Evolutionary conservation across 768 basidiomycete species (phyloP).

Genomic region (Boletales sp.): DNA sequence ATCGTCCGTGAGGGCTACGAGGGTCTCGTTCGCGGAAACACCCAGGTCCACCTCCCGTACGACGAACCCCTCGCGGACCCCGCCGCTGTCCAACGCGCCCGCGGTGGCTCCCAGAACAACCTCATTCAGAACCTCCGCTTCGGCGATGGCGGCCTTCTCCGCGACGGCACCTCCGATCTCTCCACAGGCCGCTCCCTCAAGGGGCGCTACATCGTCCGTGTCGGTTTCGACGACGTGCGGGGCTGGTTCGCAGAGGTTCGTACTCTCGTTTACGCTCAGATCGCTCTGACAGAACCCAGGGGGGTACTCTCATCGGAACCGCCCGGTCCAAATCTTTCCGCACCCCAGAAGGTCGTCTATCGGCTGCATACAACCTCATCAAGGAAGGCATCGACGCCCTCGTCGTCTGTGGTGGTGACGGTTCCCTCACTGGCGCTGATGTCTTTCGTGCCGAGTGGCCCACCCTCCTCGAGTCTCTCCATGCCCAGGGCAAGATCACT

Average conservation of each 20-base stretch:
- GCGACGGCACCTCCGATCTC: constrained; percentile 79
- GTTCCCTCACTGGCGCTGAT: constrained; percentile 94
- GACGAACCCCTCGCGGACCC: constrained; percentile 30
- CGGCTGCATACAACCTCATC: constrained; percentile 87
- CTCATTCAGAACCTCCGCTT: constrained; percentile 77
- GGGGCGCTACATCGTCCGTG: constrained; percentile 89
- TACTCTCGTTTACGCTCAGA: background rate
- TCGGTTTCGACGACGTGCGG: constrained; percentile 97
- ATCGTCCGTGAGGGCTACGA: constrained; percentile 98
- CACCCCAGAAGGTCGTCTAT: constrained; percentile 81
- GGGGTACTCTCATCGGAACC: constrained; percentile 95
- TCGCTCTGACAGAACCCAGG: constrained; percentile 39
- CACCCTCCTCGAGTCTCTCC: constrained; percentile 66
- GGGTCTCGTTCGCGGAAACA: constrained; percentile 89
- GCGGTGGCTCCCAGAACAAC: constrained; percentile 25
- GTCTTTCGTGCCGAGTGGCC: constrained; percentile 95
- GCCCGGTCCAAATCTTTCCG: constrained; percentile 84
- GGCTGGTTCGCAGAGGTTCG: constrained; percentile 89
- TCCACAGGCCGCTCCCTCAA: constrained; percentile 68
- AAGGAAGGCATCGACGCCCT: constrained; percentile 97
- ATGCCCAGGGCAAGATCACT: constrained; percentile 70
- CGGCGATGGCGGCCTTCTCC: constrained; percentile 73
- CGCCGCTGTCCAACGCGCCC: constrained; percentile 12
- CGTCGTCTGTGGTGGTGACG: constrained; percentile 96
- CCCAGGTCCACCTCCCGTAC: constrained; percentile 30